Evolutionary conservation across 2,329 filamentous ascomycete species (phyloP), one percentile per base, ranked within the genome.

Genomic region (Colletotrichum euphorbiae): DNA sequence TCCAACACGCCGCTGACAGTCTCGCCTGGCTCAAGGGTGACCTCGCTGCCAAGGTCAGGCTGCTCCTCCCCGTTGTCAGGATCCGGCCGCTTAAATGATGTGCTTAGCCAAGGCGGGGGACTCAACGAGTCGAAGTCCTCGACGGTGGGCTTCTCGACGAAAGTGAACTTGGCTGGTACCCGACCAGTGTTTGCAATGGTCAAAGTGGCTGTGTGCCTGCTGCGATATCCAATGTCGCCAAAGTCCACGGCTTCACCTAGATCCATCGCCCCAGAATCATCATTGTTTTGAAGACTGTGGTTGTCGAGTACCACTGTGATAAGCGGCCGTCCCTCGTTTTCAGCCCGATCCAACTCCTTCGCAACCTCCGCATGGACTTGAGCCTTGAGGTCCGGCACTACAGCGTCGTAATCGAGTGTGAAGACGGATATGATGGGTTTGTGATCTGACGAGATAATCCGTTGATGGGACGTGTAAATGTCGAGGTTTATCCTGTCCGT

Each of bases 161-260:
- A 97, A 2, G 86, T 87, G 74, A 98, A 91, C 0, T 84, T 92
- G 0, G 96, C 94, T 3, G 90, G 79, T 0, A 97, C 93, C 31
- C 93, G 87, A 2, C 96, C 91, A 0, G 96, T 99, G 73, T 99
- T 99, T 28, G 96, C 96, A 62, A 99, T 88, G 0, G 94, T 98
- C 48, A 98, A 77, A 3, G 84, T 87, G 4, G 90, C 86, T 8
- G 83, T 85, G 72, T 91, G 88, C 7, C 84, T 87, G 67, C 91
- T 87, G 43, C 91, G 83, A 74, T 91, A 97, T 3, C 85, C 83
- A 2, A 98, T 82, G 3, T 90, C 82, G 0, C 94, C 94, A 77
- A 98, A 96, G 74, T 95, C 88, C 0, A 98, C 87, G 1, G 88
- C 88, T 73, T 90, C 82, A 71, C 81, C 80, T 19, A 83, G 78